A percentile compares a stretch with the other conserved stretches of the same genome.
phyloP scores from a whole-genome alignment of 768 basidiomycete genomes.

The Podaxis mareebaensis region DNA sequence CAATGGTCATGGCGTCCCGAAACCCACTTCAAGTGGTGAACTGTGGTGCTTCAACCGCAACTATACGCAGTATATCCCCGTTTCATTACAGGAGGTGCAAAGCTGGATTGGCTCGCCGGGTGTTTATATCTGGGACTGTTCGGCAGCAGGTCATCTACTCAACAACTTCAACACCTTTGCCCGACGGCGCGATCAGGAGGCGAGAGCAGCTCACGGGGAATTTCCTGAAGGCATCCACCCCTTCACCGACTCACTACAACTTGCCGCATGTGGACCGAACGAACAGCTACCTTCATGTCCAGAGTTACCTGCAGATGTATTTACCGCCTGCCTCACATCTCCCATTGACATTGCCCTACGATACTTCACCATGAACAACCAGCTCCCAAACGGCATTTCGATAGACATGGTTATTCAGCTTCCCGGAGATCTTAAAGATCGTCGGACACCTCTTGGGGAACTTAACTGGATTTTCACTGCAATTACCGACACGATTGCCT shows the following conservation, averaged over 20 bases:
- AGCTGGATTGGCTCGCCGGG: conserved; percentile 92
- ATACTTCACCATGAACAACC: conserved; percentile 89
- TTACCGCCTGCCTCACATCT: conserved; percentile 96
- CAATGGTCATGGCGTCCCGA: conserved; percentile 98
- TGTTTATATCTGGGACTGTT: conserved; percentile 99
- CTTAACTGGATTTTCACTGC: conserved; percentile 99
- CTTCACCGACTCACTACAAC: conserved; percentile 86
- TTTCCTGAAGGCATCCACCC: conserved; percentile 65
- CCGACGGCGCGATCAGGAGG: conserved; percentile 71
- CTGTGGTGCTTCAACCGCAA: conserved; percentile 98
- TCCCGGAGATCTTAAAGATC: conserved; percentile 95
- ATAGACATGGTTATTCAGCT: conserved; percentile 93
- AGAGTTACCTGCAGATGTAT: conserved; percentile 95
- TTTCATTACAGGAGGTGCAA: conserved; percentile 92
- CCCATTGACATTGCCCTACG: conserved; percentile 98
- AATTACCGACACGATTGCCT: conserved; percentile 98
- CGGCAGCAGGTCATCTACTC: conserved; percentile 92
- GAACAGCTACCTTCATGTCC: conserved; percentile 94
- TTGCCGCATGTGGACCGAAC: conserved; percentile 90
- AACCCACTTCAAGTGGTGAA: conserved; percentile 93
- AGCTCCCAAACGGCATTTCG: conserved; percentile 76
- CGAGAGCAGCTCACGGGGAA: conserved; percentile 56
- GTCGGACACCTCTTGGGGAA: conserved; percentile 94
- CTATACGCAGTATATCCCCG: conserved; percentile 98
- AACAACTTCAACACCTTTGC: conserved; percentile 86